Evolutionary conservation across 768 basidiomycete species (phyloP).

Genomic region (Dentipellis sp.): DNA sequence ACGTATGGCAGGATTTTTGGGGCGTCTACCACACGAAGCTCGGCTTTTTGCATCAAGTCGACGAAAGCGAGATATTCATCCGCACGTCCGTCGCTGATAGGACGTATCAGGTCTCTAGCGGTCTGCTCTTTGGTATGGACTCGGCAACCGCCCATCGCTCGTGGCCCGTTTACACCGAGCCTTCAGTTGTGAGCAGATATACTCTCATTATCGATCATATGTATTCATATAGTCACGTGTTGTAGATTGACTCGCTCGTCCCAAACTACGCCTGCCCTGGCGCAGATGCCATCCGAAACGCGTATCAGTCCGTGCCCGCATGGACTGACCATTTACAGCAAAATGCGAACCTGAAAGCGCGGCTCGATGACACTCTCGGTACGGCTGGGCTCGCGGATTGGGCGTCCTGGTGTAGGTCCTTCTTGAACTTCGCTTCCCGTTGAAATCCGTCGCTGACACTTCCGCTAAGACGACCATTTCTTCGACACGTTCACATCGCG

Average conservation of each 20-base stretch:
- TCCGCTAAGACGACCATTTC: conserved; percentile 34
- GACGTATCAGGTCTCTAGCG: conserved; percentile 39
- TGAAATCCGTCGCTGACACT: background rate
- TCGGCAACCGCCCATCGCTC: conserved; percentile 19
- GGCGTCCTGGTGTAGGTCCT: conserved; percentile 36
- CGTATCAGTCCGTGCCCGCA: conserved; percentile 33
- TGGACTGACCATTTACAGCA: conserved; percentile 36
- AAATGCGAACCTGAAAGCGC: conserved; percentile 27
- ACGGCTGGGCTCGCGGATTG: conserved; percentile 31
- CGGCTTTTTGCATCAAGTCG: conserved; percentile 27
- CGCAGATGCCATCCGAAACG: conserved; percentile 29
- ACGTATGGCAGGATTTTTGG: conserved; percentile 32
- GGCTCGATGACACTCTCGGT: conserved; percentile 30
- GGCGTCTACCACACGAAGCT: conserved; percentile 30
- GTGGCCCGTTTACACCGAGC: conserved; percentile 34
- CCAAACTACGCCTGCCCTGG: conserved; percentile 35
- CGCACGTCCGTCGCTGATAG: conserved; percentile 37
- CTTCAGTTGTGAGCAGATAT: conserved; percentile 25
- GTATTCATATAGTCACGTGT: too few relatives aligned
- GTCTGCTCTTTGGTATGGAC: conserved; percentile 37
- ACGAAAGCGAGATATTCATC: conserved; percentile 29
- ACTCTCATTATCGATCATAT: background rate
- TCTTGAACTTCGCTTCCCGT: background rate
- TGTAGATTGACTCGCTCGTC: conserved; percentile 38
- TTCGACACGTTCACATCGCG: conserved; percentile 44